A percentile compares a stretch with the other conserved stretches of the same genome.
Conservation (phyloP, 2,329 filamentous ascomycete species). For the Cadophora sp. region DNA sequence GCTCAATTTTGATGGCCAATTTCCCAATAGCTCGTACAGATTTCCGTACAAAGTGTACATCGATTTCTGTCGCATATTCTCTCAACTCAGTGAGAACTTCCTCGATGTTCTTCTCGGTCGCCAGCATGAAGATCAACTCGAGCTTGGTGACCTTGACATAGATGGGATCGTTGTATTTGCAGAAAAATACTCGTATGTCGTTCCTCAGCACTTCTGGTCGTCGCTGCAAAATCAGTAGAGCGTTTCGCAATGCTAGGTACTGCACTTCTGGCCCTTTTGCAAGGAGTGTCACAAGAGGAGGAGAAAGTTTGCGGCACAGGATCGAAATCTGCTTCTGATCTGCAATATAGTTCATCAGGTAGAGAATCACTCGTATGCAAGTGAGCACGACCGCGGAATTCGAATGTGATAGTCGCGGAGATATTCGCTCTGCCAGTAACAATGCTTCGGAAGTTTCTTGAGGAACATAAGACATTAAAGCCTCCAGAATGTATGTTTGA, state of each 20-base stretch:
- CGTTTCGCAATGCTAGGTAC: slow-evolving; percentile 92
- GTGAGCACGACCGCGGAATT: slow-evolving; percentile 97
- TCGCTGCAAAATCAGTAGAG: slow-evolving; percentile 89
- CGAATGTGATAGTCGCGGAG: slow-evolving; percentile 93
- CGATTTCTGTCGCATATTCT: slow-evolving; percentile 98
- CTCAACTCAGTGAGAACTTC: slow-evolving; percentile 92
- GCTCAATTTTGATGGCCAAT: slow-evolving; percentile 98
- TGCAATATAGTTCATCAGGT: slow-evolving; percentile 98
- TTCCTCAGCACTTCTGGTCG: slow-evolving; percentile 92
- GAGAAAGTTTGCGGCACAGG: slow-evolving; percentile 91
- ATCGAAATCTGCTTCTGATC: slow-evolving; percentile 88
- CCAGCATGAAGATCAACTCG: slow-evolving; percentile 98
- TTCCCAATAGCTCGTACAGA: slow-evolving; percentile 97
- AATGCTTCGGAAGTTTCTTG: slow-evolving; percentile 89
- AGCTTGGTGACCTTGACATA: slow-evolving; percentile 99
- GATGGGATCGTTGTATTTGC: slow-evolving; percentile 99
- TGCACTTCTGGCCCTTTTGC: slow-evolving; percentile 99
- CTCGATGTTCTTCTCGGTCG: slow-evolving; percentile 92
- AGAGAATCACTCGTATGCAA: slow-evolving; percentile 94
- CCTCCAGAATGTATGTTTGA: slow-evolving; percentile 97
- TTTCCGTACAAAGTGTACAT: slow-evolving; percentile 98
- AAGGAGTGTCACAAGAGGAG: slow-evolving; percentile 90
- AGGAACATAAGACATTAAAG: slow-evolving; percentile 96
- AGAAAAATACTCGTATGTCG: slow-evolving; percentile 98
- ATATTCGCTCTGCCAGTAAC: slow-evolving; percentile 89